Conservation (phyloP, 805 yeast species). For the Schizosaccharomyces octosporus region DNA sequence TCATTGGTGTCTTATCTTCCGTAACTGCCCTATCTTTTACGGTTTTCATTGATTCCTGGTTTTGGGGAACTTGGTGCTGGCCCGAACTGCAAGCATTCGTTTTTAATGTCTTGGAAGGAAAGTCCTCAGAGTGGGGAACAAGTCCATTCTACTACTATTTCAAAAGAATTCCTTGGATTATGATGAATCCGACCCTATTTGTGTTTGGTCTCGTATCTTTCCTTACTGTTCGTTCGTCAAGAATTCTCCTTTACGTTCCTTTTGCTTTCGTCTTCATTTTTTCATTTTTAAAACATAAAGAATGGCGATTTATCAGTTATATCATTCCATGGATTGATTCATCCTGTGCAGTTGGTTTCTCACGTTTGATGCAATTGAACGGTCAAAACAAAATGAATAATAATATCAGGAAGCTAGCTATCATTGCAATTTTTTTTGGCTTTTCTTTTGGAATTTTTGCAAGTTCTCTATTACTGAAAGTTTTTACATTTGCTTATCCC, state of each 20-base stretch:
- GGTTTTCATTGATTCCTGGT: conserved; percentile 38
- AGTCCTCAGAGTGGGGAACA: conserved; percentile 56
- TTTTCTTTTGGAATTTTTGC: background rate
- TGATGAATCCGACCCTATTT: conserved; percentile 15
- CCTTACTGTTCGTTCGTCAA: conserved; percentile 10
- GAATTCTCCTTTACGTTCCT: conserved; percentile 21
- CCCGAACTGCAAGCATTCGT: conserved; percentile 57
- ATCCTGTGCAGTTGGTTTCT: conserved; percentile 37
- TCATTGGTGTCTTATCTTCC: conserved; percentile 25
- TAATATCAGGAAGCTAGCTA: background rate
- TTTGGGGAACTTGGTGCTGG: conserved; percentile 34
- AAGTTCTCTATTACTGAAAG: conserved; percentile 26
- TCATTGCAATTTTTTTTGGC: conserved; percentile 9
- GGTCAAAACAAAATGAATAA: background rate
- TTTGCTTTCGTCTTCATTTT: conserved; percentile 31
- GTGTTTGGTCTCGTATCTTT: conserved; percentile 22
- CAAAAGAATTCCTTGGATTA: conserved; percentile 20
- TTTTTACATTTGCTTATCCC: conserved; percentile 62
- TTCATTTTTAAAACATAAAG: conserved; percentile 77
- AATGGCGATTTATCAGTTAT: conserved; percentile 75
- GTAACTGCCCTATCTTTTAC: conserved; percentile 26
- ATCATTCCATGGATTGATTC: conserved; percentile 43
- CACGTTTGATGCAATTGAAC: conserved; percentile 2
- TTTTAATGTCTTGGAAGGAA: conserved; percentile 56
- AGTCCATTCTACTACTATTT: conserved; percentile 57